Conservation (phyloP, 805 yeast genomes). For the Nakazawaea ambrosiae region DNA sequence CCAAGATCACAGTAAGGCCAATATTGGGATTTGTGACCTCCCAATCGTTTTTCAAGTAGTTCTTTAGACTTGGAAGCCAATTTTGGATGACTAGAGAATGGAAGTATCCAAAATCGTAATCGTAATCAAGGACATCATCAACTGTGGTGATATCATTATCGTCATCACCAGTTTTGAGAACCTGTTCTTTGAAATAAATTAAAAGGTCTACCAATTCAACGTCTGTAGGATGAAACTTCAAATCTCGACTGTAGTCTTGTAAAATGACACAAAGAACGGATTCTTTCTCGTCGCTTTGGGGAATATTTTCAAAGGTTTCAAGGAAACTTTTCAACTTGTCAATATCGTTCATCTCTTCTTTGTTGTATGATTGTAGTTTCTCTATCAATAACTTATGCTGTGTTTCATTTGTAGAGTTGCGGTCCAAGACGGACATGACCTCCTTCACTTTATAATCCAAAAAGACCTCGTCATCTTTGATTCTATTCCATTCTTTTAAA, state of each 20-base stretch:
- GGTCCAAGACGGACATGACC: not conserved
- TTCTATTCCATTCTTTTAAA: constrained; percentile 9
- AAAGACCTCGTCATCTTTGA: constrained; percentile 12
- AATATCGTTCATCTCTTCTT: not conserved
- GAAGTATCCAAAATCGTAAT: constrained; percentile 17
- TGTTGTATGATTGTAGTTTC: not conserved
- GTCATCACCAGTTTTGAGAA: constrained; percentile 2
- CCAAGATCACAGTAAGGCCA: constrained; percentile 30
- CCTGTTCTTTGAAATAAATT: constrained; percentile 19
- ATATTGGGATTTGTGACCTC: constrained; percentile 28
- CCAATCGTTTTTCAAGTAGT: constrained; percentile 28
- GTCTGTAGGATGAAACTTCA: constrained; percentile 19
- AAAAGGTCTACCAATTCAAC: constrained; percentile 23
- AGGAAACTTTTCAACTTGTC: constrained; percentile 16
- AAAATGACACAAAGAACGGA: constrained; percentile 14
- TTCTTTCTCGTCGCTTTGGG: constrained; percentile 16
- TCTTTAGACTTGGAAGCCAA: constrained; percentile 28
- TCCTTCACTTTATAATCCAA: constrained; percentile 12
- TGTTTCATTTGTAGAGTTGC: constrained; percentile 3
- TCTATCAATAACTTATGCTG: constrained; percentile 7
- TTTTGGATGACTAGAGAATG: constrained; percentile 27
- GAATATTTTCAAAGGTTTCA: constrained; percentile 14
- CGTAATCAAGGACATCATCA: too few species aligned
- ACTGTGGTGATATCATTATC: too few species aligned
- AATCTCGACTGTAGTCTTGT: constrained; percentile 12